These are phyloP conservation scores for Pleurotus tuber-regium DNA, from an alignment of 768 basidiomycete species.

Conservation along the genomic window DNA sequence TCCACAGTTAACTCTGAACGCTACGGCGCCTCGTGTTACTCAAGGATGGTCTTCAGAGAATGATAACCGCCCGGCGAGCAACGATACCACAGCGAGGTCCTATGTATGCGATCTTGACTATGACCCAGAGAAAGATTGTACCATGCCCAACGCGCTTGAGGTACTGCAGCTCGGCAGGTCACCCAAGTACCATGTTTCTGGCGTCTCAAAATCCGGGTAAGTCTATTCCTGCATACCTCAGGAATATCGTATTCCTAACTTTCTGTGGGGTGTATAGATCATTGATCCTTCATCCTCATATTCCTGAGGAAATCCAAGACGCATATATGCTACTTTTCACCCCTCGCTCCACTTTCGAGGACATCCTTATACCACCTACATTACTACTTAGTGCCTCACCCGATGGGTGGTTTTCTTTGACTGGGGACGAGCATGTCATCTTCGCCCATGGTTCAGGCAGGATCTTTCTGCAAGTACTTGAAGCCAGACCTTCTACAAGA, in stretches of 20 bases:
- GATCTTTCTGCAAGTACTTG: conserved; percentile 22
- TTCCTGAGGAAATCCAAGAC: conserved; percentile 19
- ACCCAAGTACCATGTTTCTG: conserved; percentile 22
- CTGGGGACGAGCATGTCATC: conserved; percentile 20
- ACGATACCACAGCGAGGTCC: no score
- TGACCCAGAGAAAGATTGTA: not conserved
- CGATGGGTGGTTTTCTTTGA: conserved; percentile 23
- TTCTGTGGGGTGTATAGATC: no score
- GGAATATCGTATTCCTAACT: no score
- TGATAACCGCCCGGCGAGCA: no score
- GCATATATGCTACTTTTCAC: conserved; percentile 31
- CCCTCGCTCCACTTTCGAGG: conserved; percentile 19
- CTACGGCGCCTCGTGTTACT: no score
- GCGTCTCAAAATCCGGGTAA: conserved; percentile 21
- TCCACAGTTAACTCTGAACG: no score
- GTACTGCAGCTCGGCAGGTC: conserved; percentile 21
- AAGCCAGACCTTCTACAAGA: conserved; percentile 1
- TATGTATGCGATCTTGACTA: no score
- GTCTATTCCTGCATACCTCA: conserved; percentile 18
- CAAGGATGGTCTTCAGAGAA: no score
- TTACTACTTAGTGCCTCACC: conserved; percentile 29
- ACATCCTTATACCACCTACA: conserved; percentile 21
- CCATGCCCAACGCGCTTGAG: conserved; percentile 12
- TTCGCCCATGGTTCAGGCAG: conserved; percentile 27
- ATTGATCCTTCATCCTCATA: no score